Evolutionary conservation across 2,329 filamentous ascomycete species (phyloP).

Genomic region (Neoascochyta sp.): DNA sequence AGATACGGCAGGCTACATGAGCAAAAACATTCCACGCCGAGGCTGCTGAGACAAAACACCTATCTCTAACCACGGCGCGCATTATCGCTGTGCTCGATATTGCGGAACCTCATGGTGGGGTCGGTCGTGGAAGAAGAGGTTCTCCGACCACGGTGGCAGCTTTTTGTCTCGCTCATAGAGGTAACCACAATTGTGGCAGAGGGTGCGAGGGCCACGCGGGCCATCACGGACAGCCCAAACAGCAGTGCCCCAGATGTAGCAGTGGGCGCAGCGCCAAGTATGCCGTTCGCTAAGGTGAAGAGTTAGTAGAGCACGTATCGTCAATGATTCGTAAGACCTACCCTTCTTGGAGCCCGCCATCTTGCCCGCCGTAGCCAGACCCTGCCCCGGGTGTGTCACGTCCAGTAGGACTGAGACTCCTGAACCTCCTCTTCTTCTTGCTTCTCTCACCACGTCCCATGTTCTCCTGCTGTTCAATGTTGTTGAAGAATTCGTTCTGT

Average conservation of each 20-base stretch:
- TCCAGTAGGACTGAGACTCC: slow-evolving; percentile 79
- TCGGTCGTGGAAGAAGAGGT: slow-evolving; percentile 56
- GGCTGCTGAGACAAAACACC: too few relatives aligned
- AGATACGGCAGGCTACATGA: too few relatives aligned
- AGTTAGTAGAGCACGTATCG: too few relatives aligned
- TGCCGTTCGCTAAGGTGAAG: slow-evolving; percentile 69
- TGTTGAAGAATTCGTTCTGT: slow-evolving; percentile 57
- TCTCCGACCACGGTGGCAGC: slow-evolving; percentile 72
- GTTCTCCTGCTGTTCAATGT: slow-evolving; percentile 59
- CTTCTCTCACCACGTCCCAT: slow-evolving; percentile 90
- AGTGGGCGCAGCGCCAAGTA: slow-evolving; percentile 86
- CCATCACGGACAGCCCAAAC: slow-evolving; percentile 96
- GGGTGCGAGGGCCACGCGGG: slow-evolving; percentile 73
- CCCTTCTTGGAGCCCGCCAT: slow-evolving; percentile 51
- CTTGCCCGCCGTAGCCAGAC: slow-evolving; percentile 66
- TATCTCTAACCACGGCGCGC: too few relatives aligned
- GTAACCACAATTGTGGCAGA: slow-evolving; percentile 91
- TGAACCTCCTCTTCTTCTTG: slow-evolving; percentile 92
- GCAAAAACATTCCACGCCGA: too few relatives aligned
- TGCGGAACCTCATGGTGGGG: slow-evolving; percentile 22
- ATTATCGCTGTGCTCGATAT: slow-evolving; percentile 17
- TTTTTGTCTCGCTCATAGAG: slow-evolving; percentile 83
- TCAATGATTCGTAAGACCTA: slow-evolving; percentile 24
- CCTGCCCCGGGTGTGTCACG: slow-evolving; percentile 75
- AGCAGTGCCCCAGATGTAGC: slow-evolving; percentile 78